Evolutionary conservation across 73 alveolate genomes (phyloP).

Genomic region (Breviolum minutum): DNA sequence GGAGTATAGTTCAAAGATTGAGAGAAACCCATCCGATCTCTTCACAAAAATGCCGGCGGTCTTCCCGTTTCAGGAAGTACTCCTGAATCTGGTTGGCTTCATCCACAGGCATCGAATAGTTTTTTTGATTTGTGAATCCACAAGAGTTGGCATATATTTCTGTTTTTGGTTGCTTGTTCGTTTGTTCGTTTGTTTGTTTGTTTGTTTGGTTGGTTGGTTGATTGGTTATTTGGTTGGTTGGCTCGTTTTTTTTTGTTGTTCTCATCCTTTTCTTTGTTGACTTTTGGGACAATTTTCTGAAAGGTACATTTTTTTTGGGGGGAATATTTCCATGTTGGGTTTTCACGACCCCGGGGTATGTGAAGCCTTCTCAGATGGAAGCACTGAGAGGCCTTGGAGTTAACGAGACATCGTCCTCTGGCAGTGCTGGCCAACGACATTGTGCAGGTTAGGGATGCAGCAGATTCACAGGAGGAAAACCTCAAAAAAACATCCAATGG

Average conservation of each 20-base stretch:
- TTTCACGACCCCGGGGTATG: not conserved
- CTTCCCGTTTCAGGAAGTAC: constrained; percentile 20
- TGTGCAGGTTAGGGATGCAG: constrained; percentile 32
- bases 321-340: not conserved
- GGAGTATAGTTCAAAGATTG: no score
- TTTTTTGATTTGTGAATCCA: not conserved
- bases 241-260: not conserved
- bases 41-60: not conserved
- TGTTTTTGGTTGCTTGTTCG: no score
- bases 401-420: constrained; percentile 88
- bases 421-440: constrained; percentile 93
- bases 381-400: constrained; percentile 61
- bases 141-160: not conserved
- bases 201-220: no score
- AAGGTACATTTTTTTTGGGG: not conserved
- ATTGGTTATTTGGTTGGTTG: no score
- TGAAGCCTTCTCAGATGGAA: not conserved
- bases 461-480: no score
- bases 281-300: not conserved
- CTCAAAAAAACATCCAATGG: no score
- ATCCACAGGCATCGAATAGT: not conserved
- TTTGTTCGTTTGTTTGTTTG: no score
- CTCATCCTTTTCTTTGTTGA: not conserved
- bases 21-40: not conserved
- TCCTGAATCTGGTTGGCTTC: constrained; percentile 49